These are phyloP conservation scores for Colletotrichum sp. DNA, from an alignment of 2,329 filamentous ascomycete genomes.

Conservation along the genomic window DNA sequence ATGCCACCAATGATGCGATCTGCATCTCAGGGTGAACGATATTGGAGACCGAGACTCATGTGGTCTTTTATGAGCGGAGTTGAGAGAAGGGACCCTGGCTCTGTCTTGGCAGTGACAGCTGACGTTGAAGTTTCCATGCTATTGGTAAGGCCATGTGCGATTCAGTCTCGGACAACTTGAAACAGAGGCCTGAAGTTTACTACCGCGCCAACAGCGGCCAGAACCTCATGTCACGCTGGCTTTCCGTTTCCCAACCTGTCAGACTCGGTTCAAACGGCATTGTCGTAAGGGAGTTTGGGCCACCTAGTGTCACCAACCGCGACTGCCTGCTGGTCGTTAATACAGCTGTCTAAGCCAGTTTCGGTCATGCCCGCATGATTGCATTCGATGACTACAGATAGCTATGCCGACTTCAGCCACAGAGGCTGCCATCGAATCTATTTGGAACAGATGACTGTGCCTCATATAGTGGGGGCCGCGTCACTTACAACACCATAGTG, in stretches of 20 bases:
- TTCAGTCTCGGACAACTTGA: neutral
- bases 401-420: neutral
- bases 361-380: neutral
- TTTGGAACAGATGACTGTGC: neutral
- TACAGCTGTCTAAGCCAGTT: neutral
- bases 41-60: neutral
- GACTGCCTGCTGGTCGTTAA: neutral
- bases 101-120: neutral
- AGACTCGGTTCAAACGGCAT: neutral
- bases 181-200: neutral
- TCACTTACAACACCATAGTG: neutral
- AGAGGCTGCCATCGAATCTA: neutral
- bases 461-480: neutral
- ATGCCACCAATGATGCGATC: neutral
- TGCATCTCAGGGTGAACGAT: neutral
- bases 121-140: neutral
- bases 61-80: neutral
- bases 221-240: neutral
- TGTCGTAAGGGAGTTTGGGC: neutral
- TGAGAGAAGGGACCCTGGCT: neutral
- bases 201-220: neutral
- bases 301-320: neutral
- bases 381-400: neutral
- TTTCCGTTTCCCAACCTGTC: neutral
- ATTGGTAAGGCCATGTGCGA: neutral